phyloP scores from a whole-genome alignment of 352 stramenopile species.

The Phytophthora crassamura region DNA sequence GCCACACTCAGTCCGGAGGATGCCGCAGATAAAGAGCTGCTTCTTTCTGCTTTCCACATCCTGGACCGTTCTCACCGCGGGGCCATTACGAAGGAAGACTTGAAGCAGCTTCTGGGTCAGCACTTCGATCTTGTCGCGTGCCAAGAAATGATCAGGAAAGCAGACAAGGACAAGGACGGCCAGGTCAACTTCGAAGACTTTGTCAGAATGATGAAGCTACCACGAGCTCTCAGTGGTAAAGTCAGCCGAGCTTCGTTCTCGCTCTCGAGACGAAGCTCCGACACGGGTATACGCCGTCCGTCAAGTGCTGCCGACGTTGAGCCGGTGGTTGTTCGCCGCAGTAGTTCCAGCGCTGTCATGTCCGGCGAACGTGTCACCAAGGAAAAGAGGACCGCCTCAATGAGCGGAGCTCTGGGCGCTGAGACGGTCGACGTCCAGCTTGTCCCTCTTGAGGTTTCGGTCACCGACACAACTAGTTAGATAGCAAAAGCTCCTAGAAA shows the following conservation, averaged over 20 bases:
- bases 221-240: constrained; percentile 6
- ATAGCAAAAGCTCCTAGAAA: too few relatives aligned
- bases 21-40: constrained; percentile 57
- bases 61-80: constrained; percentile 71
- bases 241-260: constrained; percentile 2
- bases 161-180: constrained; percentile 69
- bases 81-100: constrained; percentile 61
- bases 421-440: constrained; percentile 27
- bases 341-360: constrained; percentile 36
- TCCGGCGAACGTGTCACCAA: constrained; percentile 33
- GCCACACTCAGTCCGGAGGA: constrained; percentile 71
- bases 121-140: constrained; percentile 64
- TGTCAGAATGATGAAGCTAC: constrained; percentile 66
- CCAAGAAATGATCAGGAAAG: constrained; percentile 71
- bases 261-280: constrained; percentile 22
- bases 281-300: background rate
- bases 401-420: background rate
- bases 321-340: constrained; percentile 18
- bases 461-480: too few relatives aligned
- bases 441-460: too few relatives aligned
- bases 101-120: constrained; percentile 61
- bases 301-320: constrained; percentile 15
- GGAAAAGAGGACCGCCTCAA: constrained; percentile 46
- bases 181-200: constrained; percentile 80
- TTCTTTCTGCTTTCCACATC: constrained; percentile 63